A percentile compares a stretch with the other conserved stretches of the same genome.
These are phyloP conservation scores for Colletotrichum cuscutae DNA, from an alignment of 2,329 filamentous ascomycete genomes.

Conservation along the genomic window DNA sequence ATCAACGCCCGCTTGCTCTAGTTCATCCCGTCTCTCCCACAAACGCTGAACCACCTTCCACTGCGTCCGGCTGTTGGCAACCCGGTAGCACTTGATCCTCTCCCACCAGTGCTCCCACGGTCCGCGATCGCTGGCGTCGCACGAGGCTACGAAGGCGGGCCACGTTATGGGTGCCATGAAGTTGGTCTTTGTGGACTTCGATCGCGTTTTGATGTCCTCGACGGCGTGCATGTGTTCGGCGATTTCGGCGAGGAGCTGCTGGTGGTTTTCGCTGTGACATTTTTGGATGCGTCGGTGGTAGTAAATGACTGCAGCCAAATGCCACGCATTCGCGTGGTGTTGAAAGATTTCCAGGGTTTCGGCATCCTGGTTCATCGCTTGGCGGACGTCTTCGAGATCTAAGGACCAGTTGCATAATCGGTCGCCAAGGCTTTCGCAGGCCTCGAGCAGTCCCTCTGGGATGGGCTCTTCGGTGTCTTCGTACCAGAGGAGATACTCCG, in stretches of 20 bases:
- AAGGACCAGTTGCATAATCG: neutral
- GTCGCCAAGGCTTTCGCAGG: constrained; percentile 1
- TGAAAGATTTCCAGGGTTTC: neutral
- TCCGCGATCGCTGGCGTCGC: neutral
- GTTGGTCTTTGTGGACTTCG: neutral
- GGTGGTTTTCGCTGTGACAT: neutral
- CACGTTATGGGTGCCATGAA: constrained; percentile 16
- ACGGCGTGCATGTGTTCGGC: constrained; percentile 14
- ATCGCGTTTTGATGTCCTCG: constrained; percentile 11
- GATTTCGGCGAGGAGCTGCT: neutral
- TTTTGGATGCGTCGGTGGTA: constrained; percentile 14
- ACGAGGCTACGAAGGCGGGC: constrained; percentile 14
- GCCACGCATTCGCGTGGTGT: constrained; percentile 15
- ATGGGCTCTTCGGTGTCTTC: neutral
- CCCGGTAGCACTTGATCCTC: neutral
- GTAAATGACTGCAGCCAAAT: neutral
- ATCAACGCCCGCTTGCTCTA: neutral
- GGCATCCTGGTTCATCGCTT: neutral
- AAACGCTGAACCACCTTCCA: constrained; percentile 11
- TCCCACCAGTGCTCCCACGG: constrained; percentile 12
- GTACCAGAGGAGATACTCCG: constrained; percentile 10
- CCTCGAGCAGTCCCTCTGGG: neutral
- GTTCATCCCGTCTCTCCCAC: neutral
- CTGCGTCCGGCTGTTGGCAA: constrained; percentile 7
- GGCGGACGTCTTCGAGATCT: neutral